These are phyloP conservation scores for Boletus pseudopeckii DNA, from an alignment of 768 basidiomycete genomes.

Conservation along the genomic window DNA sequence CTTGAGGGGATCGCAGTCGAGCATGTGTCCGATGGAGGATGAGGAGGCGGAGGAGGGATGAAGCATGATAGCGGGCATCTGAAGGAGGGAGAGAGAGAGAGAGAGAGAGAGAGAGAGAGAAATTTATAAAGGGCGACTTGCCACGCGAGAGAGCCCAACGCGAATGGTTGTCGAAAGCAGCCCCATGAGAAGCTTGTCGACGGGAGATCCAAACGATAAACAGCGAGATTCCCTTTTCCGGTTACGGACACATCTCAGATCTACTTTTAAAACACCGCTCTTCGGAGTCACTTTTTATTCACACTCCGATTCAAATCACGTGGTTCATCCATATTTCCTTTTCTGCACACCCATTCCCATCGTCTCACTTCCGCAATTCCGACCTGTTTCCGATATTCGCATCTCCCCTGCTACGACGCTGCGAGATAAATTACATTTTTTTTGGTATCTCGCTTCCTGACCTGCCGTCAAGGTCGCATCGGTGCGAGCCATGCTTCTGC, in stretches of 20 bases:
- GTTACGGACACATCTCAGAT: constrained; percentile 33
- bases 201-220: constrained; percentile 26
- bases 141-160: constrained; percentile 32
- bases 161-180: constrained; percentile 9
- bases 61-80: constrained; percentile 26
- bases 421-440: background rate
- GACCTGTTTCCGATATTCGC: too few relatives aligned
- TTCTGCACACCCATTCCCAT: constrained; percentile 15
- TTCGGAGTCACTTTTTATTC: background rate
- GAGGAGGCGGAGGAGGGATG: constrained; percentile 22
- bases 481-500: constrained; percentile 93
- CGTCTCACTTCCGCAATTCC: constrained; percentile 12
- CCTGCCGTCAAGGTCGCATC: constrained; percentile 68
- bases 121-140: constrained; percentile 22
- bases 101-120: constrained; percentile 2
- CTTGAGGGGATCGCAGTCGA: constrained; percentile 35
- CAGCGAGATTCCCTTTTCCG: constrained; percentile 19
- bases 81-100: constrained; percentile 11
- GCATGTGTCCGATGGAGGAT: constrained; percentile 20
- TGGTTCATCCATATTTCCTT: constrained; percentile 17
- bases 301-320: constrained; percentile 14
- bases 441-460: background rate
- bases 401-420: too few relatives aligned
- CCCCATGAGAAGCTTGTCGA: constrained; percentile 15
- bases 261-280: background rate